Percentiles rank a stretch among this genome's conserved stretches.
Conservation (phyloP, 257 asterid species). For the Scutellaria minor region DNA sequence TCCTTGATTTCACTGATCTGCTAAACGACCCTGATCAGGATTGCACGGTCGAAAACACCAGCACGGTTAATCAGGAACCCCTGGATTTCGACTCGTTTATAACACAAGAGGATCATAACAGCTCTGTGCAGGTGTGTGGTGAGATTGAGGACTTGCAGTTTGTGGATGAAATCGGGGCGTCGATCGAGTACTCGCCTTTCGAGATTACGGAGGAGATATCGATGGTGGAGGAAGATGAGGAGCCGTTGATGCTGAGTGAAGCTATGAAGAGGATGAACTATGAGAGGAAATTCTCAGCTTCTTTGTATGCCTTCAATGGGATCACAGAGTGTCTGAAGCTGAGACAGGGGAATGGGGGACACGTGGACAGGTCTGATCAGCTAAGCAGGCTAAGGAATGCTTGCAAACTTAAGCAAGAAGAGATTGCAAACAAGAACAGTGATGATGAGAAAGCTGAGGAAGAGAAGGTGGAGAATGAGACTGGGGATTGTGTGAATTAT, state of each 20-base stretch:
- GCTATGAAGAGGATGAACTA: constrained; percentile 75
- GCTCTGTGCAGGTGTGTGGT: constrained; percentile 30
- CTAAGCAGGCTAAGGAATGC: constrained; percentile 55
- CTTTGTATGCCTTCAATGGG: constrained; percentile 78
- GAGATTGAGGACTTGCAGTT: constrained; percentile 62
- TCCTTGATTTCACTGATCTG: constrained; percentile 55
- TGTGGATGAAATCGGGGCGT: constrained; percentile 59
- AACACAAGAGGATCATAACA: constrained; percentile 21
- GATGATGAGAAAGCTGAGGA: not conserved
- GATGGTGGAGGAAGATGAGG: constrained; percentile 42
- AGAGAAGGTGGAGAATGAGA: not conserved
- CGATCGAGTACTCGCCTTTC: constrained; percentile 66
- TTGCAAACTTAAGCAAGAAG: constrained; percentile 48
- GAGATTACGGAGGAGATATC: constrained; percentile 58
- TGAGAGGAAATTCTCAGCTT: constrained; percentile 80
- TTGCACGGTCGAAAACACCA: constrained; percentile 30
- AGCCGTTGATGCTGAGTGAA: constrained; percentile 52
- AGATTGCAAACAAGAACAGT: not conserved
- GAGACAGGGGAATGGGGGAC: constrained; percentile 40
- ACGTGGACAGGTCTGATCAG: constrained; percentile 50
- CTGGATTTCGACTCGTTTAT: constrained; percentile 28
- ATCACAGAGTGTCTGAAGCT: constrained; percentile 68
- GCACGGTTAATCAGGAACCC: not conserved
- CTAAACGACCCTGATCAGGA: constrained; percentile 60
- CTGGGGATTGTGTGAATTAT: not conserved